Conservation (phyloP, 2,329 filamentous ascomycete genomes). For the Fusarium tjaetaba region DNA sequence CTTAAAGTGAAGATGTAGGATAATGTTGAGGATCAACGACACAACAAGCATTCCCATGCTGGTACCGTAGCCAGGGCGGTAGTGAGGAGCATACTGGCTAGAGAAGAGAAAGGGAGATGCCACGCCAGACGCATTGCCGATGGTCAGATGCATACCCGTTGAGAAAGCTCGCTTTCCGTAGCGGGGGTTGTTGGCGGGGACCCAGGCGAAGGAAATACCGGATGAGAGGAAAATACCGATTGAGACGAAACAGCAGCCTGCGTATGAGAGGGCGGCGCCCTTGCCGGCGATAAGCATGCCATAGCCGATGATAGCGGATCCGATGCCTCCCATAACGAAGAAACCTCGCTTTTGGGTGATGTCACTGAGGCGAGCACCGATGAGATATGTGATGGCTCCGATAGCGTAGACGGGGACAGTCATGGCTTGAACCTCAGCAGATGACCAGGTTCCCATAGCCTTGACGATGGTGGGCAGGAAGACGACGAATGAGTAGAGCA, state of each 20-base stretch:
- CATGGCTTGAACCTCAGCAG: constrained; percentile 69
- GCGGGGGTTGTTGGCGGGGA: constrained; percentile 67
- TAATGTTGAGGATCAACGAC: constrained; percentile 43
- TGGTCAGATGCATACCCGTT: constrained; percentile 67
- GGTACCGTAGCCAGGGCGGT: constrained; percentile 60
- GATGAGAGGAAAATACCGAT: constrained; percentile 60
- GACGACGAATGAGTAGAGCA: constrained; percentile 74
- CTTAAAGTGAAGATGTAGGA: constrained; percentile 44
- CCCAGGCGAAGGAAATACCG: constrained; percentile 50
- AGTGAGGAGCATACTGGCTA: constrained; percentile 55
- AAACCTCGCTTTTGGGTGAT: constrained; percentile 64
- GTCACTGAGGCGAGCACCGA: constrained; percentile 67
- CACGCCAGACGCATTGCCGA: constrained; percentile 71
- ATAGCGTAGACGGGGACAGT: constrained; percentile 75
- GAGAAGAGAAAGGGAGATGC: constrained; percentile 69
- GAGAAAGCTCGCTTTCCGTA: constrained; percentile 73
- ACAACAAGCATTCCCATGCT: constrained; percentile 58
- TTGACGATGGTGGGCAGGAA: constrained; percentile 76
- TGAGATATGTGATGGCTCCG: constrained; percentile 69
- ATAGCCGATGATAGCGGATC: constrained; percentile 66
- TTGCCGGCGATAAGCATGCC: constrained; percentile 65
- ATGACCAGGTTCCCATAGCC: constrained; percentile 65
- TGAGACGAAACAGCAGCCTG: constrained; percentile 69
- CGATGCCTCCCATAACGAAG: constrained; percentile 62
- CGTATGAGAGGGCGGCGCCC: constrained; percentile 67